A percentile compares a stretch with the other conserved stretches of the same genome.
These are phyloP conservation scores for Cercophora sp. DNA, from an alignment of 495 filamentous ascomycete species.

Conservation along the genomic window DNA sequence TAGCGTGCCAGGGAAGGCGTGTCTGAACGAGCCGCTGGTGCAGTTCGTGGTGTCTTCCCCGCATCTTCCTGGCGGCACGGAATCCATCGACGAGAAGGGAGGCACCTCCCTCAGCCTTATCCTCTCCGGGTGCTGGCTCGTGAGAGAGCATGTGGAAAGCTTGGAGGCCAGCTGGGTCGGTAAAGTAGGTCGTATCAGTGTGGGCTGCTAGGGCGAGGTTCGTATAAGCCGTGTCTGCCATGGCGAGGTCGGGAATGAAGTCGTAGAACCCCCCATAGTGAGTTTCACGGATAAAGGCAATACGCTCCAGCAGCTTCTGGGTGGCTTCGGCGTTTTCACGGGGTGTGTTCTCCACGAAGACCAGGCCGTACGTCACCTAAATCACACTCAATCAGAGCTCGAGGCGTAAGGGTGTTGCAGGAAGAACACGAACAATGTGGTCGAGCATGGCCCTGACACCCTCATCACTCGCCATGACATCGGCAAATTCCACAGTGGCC, in stretches of 20 bases:
- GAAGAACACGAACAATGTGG: slow-evolving; percentile 30
- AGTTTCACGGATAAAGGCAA: slow-evolving; percentile 77
- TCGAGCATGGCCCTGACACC: slow-evolving; percentile 34
- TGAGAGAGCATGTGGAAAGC: slow-evolving; percentile 87
- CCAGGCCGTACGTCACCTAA: slow-evolving; percentile 58
- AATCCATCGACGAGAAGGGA: slow-evolving; percentile 84
- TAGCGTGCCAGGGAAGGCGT: slow-evolving; percentile 68
- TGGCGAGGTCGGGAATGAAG: slow-evolving; percentile 82
- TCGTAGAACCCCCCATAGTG: slow-evolving; percentile 97
- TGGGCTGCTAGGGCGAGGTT: slow-evolving; percentile 70
- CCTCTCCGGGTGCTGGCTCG: slow-evolving; percentile 30
- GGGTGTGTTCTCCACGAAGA: slow-evolving; percentile 65
- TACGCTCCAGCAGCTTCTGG: slow-evolving; percentile 65
- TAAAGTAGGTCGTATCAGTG: slow-evolving; percentile 93
- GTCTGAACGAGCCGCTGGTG: slow-evolving; percentile 50
- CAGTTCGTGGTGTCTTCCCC: slow-evolving; percentile 40
- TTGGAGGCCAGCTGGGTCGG: slow-evolving; percentile 83
- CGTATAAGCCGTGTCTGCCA: slow-evolving; percentile 93
- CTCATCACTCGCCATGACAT: slow-evolving; percentile 48
- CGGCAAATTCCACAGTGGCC: slow-evolving; percentile 54
- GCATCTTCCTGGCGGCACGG: slow-evolving; percentile 57
- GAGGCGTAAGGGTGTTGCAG: too few relatives aligned
- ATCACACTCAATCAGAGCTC: too few relatives aligned
- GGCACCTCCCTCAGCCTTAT: slow-evolving; percentile 53
- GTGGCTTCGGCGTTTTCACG: slow-evolving; percentile 61